These are phyloP conservation scores for Coelastrella sp. DNA, from an alignment of 139 green algal genomes.

Conservation along the genomic window DNA sequence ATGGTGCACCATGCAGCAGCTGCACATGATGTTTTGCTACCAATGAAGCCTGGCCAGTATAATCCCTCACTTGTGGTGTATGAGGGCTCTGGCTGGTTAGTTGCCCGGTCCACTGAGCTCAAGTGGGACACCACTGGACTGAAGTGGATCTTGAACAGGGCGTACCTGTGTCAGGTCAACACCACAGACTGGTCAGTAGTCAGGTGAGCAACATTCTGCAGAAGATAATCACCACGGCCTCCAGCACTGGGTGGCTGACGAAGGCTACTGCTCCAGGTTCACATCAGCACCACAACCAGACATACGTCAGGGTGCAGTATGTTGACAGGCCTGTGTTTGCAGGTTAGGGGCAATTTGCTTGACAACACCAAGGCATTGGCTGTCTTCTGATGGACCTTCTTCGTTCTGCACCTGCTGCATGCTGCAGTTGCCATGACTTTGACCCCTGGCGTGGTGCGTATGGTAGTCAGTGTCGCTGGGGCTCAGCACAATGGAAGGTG, in stretches of 20 bases:
- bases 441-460: conserved; percentile 27
- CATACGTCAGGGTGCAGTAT: no score
- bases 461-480: conserved; percentile 28
- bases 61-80: conserved; percentile 9
- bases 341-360: no score
- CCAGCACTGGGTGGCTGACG: no score
- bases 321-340: no score
- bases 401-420: background rate
- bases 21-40: background rate
- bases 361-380: no score
- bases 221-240: no score
- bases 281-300: no score
- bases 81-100: conserved; percentile 24
- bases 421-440: conserved; percentile 24
- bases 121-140: conserved; percentile 30
- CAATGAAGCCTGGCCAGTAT: background rate
- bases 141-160: conserved; percentile 46
- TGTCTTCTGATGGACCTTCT: no score
- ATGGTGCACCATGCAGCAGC: background rate
- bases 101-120: conserved; percentile 29
- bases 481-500: background rate
- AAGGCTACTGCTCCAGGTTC: no score
- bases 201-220: conserved; percentile 5
- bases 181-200: background rate
- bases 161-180: conserved; percentile 32